Evolutionary conservation across 1,284 basidiomycete species (phyloP).

Genomic region (Naganishia cerealis): DNA sequence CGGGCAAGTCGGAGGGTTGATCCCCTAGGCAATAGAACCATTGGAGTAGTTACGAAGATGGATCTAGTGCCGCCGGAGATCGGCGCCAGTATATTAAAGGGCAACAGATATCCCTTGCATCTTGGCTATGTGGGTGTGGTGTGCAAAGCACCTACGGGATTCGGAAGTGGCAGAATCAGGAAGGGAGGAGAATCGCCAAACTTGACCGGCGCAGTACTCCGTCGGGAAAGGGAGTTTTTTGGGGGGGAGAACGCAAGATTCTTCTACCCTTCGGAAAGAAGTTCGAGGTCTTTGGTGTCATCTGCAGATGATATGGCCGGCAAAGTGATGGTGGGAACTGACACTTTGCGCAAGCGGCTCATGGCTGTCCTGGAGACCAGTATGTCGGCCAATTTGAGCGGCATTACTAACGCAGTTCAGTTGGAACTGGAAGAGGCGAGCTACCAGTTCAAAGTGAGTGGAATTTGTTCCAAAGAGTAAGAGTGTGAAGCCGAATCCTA

Average conservation of each 20-base stretch:
- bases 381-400: constrained; percentile 92
- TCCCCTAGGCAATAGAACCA: constrained; percentile 88
- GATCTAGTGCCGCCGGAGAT: constrained; percentile 84
- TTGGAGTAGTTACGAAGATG: constrained; percentile 99
- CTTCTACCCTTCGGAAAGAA: constrained; percentile 58
- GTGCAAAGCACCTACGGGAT: constrained; percentile 64
- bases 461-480: background rate
- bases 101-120: constrained; percentile 94
- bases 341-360: constrained; percentile 78
- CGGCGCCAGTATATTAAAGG: constrained; percentile 77
- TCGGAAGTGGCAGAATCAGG: constrained; percentile 41
- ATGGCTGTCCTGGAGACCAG: constrained; percentile 97
- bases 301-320: constrained; percentile 38
- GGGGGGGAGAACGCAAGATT: constrained; percentile 61
- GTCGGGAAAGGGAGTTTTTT: constrained; percentile 81
- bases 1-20: constrained; percentile 91
- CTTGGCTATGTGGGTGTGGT: constrained; percentile 98
- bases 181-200: constrained; percentile 50
- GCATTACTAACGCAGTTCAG: constrained; percentile 94
- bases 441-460: constrained; percentile 85
- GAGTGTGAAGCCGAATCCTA: background rate
- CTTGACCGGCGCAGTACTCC: constrained; percentile 61
- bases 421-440: constrained; percentile 93
- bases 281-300: background rate
- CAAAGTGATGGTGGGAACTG: constrained; percentile 79